phyloP scores from a whole-genome alignment of 805 yeast genomes.

The Cyberlindnera amylophila region DNA sequence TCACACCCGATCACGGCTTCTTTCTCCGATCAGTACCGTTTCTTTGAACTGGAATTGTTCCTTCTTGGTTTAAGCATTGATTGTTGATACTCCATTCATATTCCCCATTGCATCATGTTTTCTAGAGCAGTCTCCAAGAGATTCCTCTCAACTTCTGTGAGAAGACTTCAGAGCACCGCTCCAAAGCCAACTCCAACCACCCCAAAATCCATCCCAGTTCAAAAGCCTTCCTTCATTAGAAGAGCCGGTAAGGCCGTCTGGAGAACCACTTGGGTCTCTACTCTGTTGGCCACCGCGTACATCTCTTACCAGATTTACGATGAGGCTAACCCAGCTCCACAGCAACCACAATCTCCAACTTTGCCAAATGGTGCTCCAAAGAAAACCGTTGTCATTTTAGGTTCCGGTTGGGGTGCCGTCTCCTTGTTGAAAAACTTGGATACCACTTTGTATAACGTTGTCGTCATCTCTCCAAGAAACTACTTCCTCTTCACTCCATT shows the following conservation, averaged over 20 bases:
- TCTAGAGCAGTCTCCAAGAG: conserved; percentile 17
- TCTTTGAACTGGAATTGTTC: too few species aligned
- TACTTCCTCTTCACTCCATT: conserved; percentile 95
- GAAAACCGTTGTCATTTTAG: conserved; percentile 59
- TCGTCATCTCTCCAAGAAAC: conserved; percentile 90
- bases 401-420: conserved; percentile 95
- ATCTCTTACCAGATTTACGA: conserved; percentile 58
- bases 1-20: too few species aligned
- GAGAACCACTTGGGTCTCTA: conserved; percentile 47
- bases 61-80: too few species aligned
- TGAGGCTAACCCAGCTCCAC: conserved; percentile 59
- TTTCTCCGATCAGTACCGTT: too few species aligned
- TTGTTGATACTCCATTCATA: background rate
- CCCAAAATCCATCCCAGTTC: conserved; percentile 9
- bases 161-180: conserved; percentile 11
- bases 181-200: conserved; percentile 9
- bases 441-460: conserved; percentile 82
- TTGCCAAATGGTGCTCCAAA: conserved; percentile 43
- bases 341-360: conserved; percentile 54
- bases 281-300: conserved; percentile 51
- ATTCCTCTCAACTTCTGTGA: conserved; percentile 15
- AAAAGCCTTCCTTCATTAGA: conserved; percentile 23
- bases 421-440: conserved; percentile 81
- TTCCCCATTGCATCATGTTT: conserved; percentile 10
- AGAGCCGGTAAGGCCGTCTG: conserved; percentile 31